Conservation (phyloP, 2,329 filamentous ascomycete genomes). For the Fusarium oxysporum region DNA sequence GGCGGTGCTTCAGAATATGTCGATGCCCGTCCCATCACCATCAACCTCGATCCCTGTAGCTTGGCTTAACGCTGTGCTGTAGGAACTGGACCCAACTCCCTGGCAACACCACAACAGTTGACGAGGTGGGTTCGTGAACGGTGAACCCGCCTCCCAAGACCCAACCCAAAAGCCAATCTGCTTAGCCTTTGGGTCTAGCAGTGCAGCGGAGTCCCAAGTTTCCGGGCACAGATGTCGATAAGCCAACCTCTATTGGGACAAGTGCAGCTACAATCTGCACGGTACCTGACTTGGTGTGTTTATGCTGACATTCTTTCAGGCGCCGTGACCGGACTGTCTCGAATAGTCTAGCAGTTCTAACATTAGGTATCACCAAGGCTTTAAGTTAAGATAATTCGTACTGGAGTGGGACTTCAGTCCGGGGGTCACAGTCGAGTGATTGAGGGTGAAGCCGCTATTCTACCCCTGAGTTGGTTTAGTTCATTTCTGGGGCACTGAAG, state of each 20-base stretch:
- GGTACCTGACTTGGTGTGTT: conserved; percentile 23
- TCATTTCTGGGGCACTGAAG: conserved; percentile 4
- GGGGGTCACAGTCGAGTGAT: conserved; percentile 4
- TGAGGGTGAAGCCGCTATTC: conserved; percentile 1
- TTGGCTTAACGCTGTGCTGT: conserved; percentile 1
- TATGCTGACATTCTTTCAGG: conserved; percentile 16
- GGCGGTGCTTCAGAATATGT: conserved; percentile 41
- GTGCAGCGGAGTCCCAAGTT: conserved; percentile 31
- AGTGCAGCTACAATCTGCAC: conserved; percentile 14
- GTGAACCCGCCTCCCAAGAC: conserved; percentile 7
- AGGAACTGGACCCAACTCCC: conserved; percentile 1
- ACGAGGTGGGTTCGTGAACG: conserved; percentile 30
- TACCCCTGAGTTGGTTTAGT: conserved; percentile 22
- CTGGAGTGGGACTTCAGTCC: conserved; percentile 7
- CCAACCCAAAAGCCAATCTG: conserved; percentile 16
- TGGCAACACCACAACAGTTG: conserved; percentile 8
- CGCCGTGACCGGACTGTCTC: background rate
- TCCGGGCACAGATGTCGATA: conserved; percentile 28
- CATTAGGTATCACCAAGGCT: conserved; percentile 1
- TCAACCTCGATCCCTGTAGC: conserved; percentile 40
- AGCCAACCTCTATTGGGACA: conserved; percentile 15
- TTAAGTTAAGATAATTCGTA: conserved; percentile 1
- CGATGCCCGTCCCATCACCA: conserved; percentile 36
- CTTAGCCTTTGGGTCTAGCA: conserved; percentile 21
- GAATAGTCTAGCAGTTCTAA: background rate